Evolutionary conservation across 2,329 filamentous ascomycete species (phyloP), one percentile per base, ranked within the genome.

Genomic region (Penicillium polonicum): DNA sequence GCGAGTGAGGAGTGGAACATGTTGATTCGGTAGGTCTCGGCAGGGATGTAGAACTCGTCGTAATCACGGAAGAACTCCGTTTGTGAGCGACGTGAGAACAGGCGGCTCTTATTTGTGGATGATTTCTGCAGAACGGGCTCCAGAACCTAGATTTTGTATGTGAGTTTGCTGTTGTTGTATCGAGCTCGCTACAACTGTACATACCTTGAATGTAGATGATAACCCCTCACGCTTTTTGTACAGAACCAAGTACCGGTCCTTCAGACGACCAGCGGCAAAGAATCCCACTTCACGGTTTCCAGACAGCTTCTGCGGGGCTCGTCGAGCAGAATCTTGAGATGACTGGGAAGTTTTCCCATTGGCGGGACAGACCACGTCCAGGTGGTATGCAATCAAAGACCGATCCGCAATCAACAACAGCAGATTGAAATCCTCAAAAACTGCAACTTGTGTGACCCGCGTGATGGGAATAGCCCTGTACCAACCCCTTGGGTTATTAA

Each of bases 41-140:
- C 88, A 0, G 94, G 94, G 66, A 99, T 92, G 77, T 97, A 99
- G 76, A 99, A 99, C 66, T 97, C 94, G 78, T 99, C 94, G 73
- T 92, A 99, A 71, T 99, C 94, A 61, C 94, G 89, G 86, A 97
- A 99, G 68, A 93, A 93, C 68, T 99, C 94, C 0, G 93, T 97
- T 59, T 85, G 87, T 21, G 91, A 91, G 31, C 83, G 82, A 10
- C 84, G 83, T 19, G 86, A 80, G 7, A 85, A 87, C 62, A 88
- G 80, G 9, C 91, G 86, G 5, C 86, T 84, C 68, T 88, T 90
- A 79, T 90, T 93, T 70, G 96, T 90, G 0, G 90, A 88, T 0
- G 92, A 89, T 72, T 96, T 97, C 65, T 97, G 92, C 70, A 94
- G 90, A 27, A 99, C 91, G 0, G 94, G 94, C 73, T 99, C 94